A percentile compares a stretch with the other conserved stretches of the same genome.
Conservation (phyloP, 2,329 filamentous ascomycete genomes). For the Cytospora schulzeri region DNA sequence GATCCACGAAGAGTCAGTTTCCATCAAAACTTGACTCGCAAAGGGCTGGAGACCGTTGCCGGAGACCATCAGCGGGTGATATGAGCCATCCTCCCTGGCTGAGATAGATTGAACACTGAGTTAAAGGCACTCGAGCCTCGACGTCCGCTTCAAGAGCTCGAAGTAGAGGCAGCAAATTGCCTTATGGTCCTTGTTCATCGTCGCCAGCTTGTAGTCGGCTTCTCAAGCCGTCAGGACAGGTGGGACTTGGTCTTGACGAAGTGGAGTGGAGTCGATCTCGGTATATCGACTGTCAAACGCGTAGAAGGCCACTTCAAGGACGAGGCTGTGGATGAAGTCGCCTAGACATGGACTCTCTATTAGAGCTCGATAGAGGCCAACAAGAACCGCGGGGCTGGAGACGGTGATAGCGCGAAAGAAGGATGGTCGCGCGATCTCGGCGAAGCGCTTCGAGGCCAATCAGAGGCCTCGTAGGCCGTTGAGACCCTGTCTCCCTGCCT, state of each 20-base stretch:
- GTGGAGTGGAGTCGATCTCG: neutral
- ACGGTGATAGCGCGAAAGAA: neutral
- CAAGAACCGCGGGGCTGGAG: neutral
- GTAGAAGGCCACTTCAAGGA: neutral
- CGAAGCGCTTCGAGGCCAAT: neutral
- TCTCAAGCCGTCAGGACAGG: neutral
- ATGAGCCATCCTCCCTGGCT: neutral
- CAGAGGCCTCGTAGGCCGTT: neutral
- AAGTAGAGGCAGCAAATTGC: neutral
- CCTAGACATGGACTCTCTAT: neutral
- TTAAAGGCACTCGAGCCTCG: neutral
- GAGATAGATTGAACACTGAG: neutral
- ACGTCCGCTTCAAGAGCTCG: neutral
- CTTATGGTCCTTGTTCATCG: neutral
- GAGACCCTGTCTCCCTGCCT: neutral
- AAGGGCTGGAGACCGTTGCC: neutral
- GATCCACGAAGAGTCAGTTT: too few relatives aligned
- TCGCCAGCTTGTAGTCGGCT: too few relatives aligned
- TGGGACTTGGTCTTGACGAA: neutral
- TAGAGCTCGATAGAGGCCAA: neutral
- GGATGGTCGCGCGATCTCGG: neutral
- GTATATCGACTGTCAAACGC: neutral
- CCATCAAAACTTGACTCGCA: neutral
- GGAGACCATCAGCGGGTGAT: neutral
- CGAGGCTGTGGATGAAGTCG: neutral